Base-by-base conservation (phyloP, 129 eudicot genomes). In the Solidago caesia region DNA sequence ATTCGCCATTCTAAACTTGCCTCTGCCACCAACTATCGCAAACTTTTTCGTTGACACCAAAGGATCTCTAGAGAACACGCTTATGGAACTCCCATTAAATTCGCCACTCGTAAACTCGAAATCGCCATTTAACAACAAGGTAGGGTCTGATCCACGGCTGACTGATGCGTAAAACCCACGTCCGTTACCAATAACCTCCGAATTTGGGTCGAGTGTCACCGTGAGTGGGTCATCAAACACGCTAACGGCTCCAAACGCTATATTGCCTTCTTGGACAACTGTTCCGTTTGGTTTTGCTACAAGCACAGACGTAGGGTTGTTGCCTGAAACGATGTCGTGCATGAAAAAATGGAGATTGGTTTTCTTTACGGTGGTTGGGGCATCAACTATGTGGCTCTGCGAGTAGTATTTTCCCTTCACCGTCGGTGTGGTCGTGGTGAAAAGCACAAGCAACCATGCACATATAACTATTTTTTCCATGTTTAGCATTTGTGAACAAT, bases 1-100 rank as follows among this genome's bases (percentile, higher is more conserved):
- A 27, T 67, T 46, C 13, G 89, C 89, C 67, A 78, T 29, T 79
- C 86, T 65, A 27, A 85, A 82, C 79, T 46, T 76, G 57, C 81
- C 84, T 56, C 84, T 66, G n/a, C 87, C 87, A 7, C 87, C 87
- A 48, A 83, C 87, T 66, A 79, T 76, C 64, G 81, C 82, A 73
- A 79, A 42, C 79, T 83, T 84, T 15, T 4, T 52, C 3, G 0
- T 3, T 3, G 3, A 33, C 15, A 21, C 44, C 87, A 33, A 33
- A 33, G 3, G 39, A 33, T 79, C 81, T 76, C 87, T 70, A 14
- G 87, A 83, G 21, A 79, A 65, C 78, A 79, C 79, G 39, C 84
- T 75, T 4, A 83, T 14, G 4, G 87, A 79, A 33, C 87, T 83
- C 81, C 84, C 87, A 1, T 79, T 83, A 61, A 79, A 83, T 55